Conservation (phyloP, 1,284 basidiomycete species). For the Bjerkandera adusta region DNA sequence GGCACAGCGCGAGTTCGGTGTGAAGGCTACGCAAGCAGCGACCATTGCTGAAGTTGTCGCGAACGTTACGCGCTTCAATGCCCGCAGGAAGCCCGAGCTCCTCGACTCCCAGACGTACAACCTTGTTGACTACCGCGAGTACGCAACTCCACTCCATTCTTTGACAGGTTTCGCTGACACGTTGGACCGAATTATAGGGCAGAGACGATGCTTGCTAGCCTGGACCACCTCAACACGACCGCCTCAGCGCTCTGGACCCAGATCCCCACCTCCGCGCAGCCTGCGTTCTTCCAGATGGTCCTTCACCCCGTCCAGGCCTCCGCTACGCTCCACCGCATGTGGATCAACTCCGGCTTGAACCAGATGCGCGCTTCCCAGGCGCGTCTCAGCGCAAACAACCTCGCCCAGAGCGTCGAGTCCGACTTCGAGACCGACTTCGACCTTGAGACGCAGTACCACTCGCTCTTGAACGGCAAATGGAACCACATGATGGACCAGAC, state of each 20-base stretch:
- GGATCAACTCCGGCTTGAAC: slow-evolving; percentile 57
- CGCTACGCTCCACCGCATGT: slow-evolving; percentile 53
- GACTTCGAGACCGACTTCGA: slow-evolving; percentile 60
- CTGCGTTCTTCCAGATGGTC: slow-evolving; percentile 68
- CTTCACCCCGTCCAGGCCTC: slow-evolving; percentile 62
- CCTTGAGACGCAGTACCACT: slow-evolving; percentile 57
- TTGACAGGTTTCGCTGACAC: not conserved
- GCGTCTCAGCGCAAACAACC: slow-evolving; percentile 55
- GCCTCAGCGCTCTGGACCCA: slow-evolving; percentile 57
- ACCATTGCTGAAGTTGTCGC: slow-evolving; percentile 51
- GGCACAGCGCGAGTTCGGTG: slow-evolving; percentile 66
- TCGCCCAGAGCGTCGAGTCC: slow-evolving; percentile 52
- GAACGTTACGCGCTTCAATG: slow-evolving; percentile 60
- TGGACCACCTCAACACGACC: slow-evolving; percentile 45
- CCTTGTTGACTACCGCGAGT: slow-evolving; percentile 68
- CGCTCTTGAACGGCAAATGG: slow-evolving; percentile 60
- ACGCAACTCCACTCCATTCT: slow-evolving; percentile 21
- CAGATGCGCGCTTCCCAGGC: slow-evolving; percentile 65
- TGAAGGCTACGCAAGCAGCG: slow-evolving; percentile 35
- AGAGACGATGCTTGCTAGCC: slow-evolving; percentile 49
- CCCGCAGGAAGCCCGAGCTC: slow-evolving; percentile 66
- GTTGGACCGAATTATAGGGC: slow-evolving; percentile 37
- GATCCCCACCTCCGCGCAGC: slow-evolving; percentile 42
- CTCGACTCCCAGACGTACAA: slow-evolving; percentile 63
- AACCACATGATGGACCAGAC: slow-evolving; percentile 67